Base-by-base conservation (phyloP, 2,329 filamentous ascomycete species). In the Purpureocillium lavendulum region DNA sequence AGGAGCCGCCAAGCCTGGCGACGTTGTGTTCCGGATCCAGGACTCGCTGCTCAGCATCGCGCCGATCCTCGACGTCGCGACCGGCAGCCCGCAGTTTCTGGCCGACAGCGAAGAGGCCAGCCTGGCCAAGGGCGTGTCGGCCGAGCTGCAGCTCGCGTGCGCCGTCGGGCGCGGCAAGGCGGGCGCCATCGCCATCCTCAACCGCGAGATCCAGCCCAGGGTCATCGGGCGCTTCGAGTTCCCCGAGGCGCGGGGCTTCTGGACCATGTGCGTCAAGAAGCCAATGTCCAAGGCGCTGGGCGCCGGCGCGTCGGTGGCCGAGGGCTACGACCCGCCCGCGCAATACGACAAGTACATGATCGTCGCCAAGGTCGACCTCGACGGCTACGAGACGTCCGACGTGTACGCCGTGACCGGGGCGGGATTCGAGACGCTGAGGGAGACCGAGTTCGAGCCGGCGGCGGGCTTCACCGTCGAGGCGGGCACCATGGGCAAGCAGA, bases 391-490 rank as follows among this genome's bases (percentile, higher is more conserved):
- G 59, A 81, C 79, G 33, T 90, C 87, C 1, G 80, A 86, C 40
- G 81, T 94, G 3, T 89, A 89, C 52, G 74, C 77, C 31, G 68
- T 90, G 30, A 84, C 81, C n/a, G 77, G 75, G 1, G 78, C 80
- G 24, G 80, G 80, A 3, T 80, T 94, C 42, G 82, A 88, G 56
- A 78, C 84, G 30, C 71, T 90, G 7, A 77, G 78, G 29, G 87
- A 83, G 30, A 87, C 88, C 1, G 92, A 98, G 53, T 96, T 97
- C 56, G 94, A 98, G 45, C 80, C 84, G 4, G 86, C 87, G 34
- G 87, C 89, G 45, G 92, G 89, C 18, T 77, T 82, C 26, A 96
- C 92, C 0, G 73, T 97, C 35, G 84, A 94, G 49, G 84, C 92
- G 14, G 87, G 86, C 13, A 84, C 83, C 0, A 77, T 98, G 60